phyloP scores from a whole-genome alignment of 345 rosid species.

The Heritiera fomes region DNA sequence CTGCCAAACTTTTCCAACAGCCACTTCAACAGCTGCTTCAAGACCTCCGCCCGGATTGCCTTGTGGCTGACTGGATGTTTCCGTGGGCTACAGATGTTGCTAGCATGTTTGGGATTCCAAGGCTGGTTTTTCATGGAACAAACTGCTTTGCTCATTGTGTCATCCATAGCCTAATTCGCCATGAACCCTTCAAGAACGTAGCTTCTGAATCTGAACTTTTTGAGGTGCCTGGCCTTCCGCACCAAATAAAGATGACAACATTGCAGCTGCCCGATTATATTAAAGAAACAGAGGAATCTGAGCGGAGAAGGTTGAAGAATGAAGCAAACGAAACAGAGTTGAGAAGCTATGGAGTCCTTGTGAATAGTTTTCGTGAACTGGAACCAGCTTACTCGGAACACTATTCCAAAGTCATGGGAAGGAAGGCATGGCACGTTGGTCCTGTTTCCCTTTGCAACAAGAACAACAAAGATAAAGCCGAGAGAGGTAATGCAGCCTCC shows the following conservation, averaged over 20 bases:
- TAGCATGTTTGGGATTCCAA: slow-evolving; percentile 46
- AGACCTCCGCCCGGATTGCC: slow-evolving; percentile 46
- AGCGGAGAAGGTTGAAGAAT: slow-evolving; percentile 21
- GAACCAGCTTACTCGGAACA: slow-evolving; percentile 55
- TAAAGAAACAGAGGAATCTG: slow-evolving; percentile 17
- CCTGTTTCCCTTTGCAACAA: slow-evolving; percentile 46
- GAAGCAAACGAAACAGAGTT: slow-evolving; percentile 42
- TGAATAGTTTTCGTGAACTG: slow-evolving; percentile 76
- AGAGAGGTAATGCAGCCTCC: slow-evolving; percentile 31
- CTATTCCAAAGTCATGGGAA: slow-evolving; percentile 38
- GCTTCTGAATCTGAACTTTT: slow-evolving; percentile 49
- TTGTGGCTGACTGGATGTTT: slow-evolving; percentile 57
- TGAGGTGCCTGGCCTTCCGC: slow-evolving; percentile 50
- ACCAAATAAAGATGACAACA: slow-evolving; percentile 42
- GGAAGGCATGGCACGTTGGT: slow-evolving; percentile 58
- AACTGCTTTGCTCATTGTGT: slow-evolving; percentile 36
- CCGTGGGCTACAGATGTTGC: slow-evolving; percentile 65
- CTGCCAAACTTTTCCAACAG: slow-evolving; percentile 35
- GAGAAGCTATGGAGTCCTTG: slow-evolving; percentile 55
- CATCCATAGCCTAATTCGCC: slow-evolving; percentile 21
- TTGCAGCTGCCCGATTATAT: slow-evolving; percentile 33
- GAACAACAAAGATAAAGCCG: slow-evolving; percentile 32
- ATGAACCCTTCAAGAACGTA: slow-evolving; percentile 44
- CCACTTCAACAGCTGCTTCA: slow-evolving; percentile 45
- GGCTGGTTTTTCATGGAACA: slow-evolving; percentile 56